Conservation (phyloP, 352 stramenopile species). For the Elongisporangium senticosum region DNA sequence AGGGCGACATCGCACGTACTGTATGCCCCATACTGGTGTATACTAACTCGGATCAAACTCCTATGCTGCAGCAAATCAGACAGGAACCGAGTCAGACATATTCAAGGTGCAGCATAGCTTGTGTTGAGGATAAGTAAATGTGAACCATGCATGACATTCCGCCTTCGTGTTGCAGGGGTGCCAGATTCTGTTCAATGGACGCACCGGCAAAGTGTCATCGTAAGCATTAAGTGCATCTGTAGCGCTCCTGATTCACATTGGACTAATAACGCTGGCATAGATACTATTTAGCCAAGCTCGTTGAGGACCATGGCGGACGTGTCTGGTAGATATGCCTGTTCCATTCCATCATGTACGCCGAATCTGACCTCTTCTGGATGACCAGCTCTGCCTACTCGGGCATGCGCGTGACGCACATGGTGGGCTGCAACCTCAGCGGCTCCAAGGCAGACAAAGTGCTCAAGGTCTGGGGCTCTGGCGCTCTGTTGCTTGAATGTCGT, state of each 20-base stretch:
- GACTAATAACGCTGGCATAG: conserved; percentile 15
- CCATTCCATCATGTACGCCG: background rate
- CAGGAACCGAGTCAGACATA: conserved; percentile 21
- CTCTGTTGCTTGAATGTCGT: background rate
- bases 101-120: conserved; percentile 36
- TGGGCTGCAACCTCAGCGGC: conserved; percentile 70
- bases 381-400: conserved; percentile 29
- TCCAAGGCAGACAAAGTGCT: conserved; percentile 69
- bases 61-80: conserved; percentile 8
- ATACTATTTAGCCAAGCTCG: conserved; percentile 78
- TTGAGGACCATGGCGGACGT: conserved; percentile 66
- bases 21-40: background rate
- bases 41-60: background rate
- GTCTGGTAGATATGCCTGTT: too few species aligned
- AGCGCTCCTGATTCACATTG: background rate
- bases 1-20: background rate
- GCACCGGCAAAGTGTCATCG: conserved; percentile 78
- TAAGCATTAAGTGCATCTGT: conserved; percentile 12
- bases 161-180: conserved; percentile 39
- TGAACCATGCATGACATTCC: background rate
- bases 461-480: conserved; percentile 31
- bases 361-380: conserved; percentile 1
- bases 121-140: background rate
- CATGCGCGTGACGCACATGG: conserved; percentile 73
- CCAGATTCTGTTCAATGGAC: conserved; percentile 74